Conservation (phyloP, 176 grass and related monocot species). For the Oryza punctata region DNA sequence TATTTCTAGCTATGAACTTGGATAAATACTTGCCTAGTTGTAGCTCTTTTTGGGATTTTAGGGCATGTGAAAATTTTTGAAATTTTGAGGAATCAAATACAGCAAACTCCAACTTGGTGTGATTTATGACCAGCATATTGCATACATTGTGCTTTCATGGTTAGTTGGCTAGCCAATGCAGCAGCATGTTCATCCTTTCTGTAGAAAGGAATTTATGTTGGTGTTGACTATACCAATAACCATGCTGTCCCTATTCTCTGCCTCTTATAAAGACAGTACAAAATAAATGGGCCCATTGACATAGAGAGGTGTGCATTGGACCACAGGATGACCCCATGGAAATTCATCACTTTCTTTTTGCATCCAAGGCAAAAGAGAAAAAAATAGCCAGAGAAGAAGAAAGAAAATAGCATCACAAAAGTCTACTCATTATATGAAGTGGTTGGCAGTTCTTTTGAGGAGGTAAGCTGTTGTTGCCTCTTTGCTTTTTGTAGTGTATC, state of each 20-base stretch:
- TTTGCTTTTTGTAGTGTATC: slow-evolving; percentile 38
- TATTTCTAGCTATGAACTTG: no score
- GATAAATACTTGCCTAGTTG: no score
- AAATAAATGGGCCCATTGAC: slow-evolving; percentile 25
- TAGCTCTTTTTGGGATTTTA: background rate
- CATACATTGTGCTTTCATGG: slow-evolving; percentile 29
- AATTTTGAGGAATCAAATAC: background rate
- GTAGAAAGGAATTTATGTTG: slow-evolving; percentile 28
- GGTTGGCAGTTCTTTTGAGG: slow-evolving; percentile 50
- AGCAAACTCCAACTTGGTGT: background rate
- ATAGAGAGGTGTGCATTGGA: background rate
- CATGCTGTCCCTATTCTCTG: background rate
- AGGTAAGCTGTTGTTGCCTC: background rate
- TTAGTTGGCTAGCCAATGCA: slow-evolving; percentile 24
- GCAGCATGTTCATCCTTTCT: slow-evolving; percentile 29
- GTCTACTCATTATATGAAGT: slow-evolving; percentile 34
- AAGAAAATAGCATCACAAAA: background rate
- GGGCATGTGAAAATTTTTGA: background rate
- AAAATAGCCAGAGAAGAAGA: background rate
- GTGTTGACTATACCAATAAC: slow-evolving; percentile 18
- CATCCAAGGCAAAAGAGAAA: slow-evolving; percentile 8
- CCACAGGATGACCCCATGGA: background rate
- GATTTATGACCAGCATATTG: slow-evolving; percentile 30
- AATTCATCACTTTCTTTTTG: slow-evolving; percentile 3
- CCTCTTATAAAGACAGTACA: slow-evolving; percentile 11